Base-by-base conservation (phyloP, 1,139 yeast species). In the Diutina siamensis region DNA sequence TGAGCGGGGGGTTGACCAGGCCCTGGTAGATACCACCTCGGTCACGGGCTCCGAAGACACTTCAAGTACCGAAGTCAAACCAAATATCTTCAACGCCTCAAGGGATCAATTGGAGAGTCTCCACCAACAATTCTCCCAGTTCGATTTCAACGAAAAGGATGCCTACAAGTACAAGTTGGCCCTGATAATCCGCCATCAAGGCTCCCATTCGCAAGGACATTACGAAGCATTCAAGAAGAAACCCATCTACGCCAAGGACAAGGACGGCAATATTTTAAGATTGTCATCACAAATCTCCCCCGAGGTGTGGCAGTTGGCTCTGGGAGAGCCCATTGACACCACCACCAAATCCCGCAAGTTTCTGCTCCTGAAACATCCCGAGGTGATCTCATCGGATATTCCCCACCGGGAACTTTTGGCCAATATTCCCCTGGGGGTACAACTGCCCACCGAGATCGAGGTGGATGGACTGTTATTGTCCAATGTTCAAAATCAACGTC, bases 171-270 rank as follows among this genome's bases (percentile, higher is more conserved):
- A 86, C 59, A 67, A 68, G 49, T 67, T 92, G 35, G 74, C 73
- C 51, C 85, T 96, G 1, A 67, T 87, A 53, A 79, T 92, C 21
- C 73, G 87, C 50, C 98, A 92, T 58, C 78, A 80, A 46, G 98
- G 97, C 0, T 80, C 94, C 1, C 97, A 92, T 61, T 74, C 83
- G 18, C 78, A 81, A 44, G 98, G 97, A 0, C 98, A 92, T 58
- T 92, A 85, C 56, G 94, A 84, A 55, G 82, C 92, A 53, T 85
- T 77, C 58, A 78, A 79, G 52, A 74, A 73, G 44, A 85, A 85
- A 56, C 89, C 92, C 2, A 61, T 74, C 10, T 74, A 70, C 51
- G 78, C 74, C 45, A 79, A 76, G 54, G 35, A 20, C 3, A 25
- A 38, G 20, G 42, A 38, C n/a, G 42, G 42, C 21, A 22, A 18